Evolutionary conservation across 2,329 filamentous ascomycete species (phyloP).

Genomic region (Penicillium sp.): DNA sequence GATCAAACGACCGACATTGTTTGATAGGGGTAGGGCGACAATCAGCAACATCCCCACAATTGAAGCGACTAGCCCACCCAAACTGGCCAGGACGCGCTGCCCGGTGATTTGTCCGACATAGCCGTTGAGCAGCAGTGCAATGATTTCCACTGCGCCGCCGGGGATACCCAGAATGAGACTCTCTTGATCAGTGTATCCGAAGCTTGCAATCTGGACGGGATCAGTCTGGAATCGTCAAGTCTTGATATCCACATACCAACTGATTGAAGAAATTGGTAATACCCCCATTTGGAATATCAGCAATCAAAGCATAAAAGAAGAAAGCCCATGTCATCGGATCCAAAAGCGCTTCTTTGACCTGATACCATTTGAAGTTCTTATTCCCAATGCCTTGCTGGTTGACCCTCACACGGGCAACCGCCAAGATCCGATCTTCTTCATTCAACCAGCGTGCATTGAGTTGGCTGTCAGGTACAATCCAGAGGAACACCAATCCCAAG

Average conservation of each 20-base stretch:
- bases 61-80: slow-evolving; percentile 51
- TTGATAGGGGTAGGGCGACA: slow-evolving; percentile 58
- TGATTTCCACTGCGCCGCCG: slow-evolving; percentile 63
- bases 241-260: slow-evolving; percentile 35
- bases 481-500: slow-evolving; percentile 51
- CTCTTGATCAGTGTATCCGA: slow-evolving; percentile 63
- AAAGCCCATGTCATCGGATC: slow-evolving; percentile 63
- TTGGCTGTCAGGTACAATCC: slow-evolving; percentile 58
- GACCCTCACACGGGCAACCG: slow-evolving; percentile 67
- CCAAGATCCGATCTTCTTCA: slow-evolving; percentile 64
- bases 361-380: slow-evolving; percentile 65
- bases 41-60: slow-evolving; percentile 65
- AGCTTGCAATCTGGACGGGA: slow-evolving; percentile 51
- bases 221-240: not conserved
- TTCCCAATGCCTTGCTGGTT: slow-evolving; percentile 75
- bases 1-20: slow-evolving; percentile 58
- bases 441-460: slow-evolving; percentile 62
- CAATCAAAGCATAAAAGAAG: slow-evolving; percentile 56
- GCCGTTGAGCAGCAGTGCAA: slow-evolving; percentile 56
- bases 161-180: slow-evolving; percentile 62
- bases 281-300: slow-evolving; percentile 59
- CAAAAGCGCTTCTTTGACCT: slow-evolving; percentile 58
- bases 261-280: slow-evolving; percentile 62
- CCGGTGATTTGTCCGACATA: slow-evolving; percentile 57
- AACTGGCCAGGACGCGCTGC: slow-evolving; percentile 58